These are phyloP conservation scores for Platanthera guangdongensis DNA, from an alignment of 106 monocot species.

Conservation along the genomic window DNA sequence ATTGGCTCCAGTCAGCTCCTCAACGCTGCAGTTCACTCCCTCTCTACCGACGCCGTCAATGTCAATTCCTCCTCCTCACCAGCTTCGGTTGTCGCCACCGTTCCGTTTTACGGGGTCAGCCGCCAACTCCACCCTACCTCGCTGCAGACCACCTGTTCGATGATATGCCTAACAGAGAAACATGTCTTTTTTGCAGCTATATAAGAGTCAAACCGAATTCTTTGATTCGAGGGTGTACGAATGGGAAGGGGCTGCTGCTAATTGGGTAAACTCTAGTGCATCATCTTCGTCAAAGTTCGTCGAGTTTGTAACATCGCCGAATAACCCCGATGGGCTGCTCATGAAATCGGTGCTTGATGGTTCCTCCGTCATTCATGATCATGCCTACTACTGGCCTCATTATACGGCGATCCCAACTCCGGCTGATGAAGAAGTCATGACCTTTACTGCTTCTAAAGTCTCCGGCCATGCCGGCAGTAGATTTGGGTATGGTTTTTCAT, in stretches of 20 bases:
- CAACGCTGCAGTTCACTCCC: slow-evolving; percentile 57
- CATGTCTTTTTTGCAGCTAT: slow-evolving; percentile 21
- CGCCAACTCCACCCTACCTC: background rate
- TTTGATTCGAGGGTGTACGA: slow-evolving; percentile 38
- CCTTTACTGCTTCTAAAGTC: slow-evolving; percentile 60
- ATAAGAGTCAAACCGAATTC: slow-evolving; percentile 36
- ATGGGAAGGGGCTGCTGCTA: slow-evolving; percentile 50
- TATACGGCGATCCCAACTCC: slow-evolving; percentile 49
- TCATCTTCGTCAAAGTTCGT: slow-evolving; percentile 22
- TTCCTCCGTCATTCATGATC: slow-evolving; percentile 50
- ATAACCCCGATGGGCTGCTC: slow-evolving; percentile 54
- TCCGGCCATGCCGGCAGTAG: slow-evolving; percentile 81
- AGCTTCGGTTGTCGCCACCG: slow-evolving; percentile 48
- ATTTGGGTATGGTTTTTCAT: slow-evolving; percentile 36
- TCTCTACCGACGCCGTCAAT: slow-evolving; percentile 27
- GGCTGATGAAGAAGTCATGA: slow-evolving; percentile 65
- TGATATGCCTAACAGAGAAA: background rate
- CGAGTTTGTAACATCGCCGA: slow-evolving; percentile 86
- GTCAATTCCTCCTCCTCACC: slow-evolving; percentile 11
- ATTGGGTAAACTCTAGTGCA: slow-evolving; percentile 22
- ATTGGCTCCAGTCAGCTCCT: slow-evolving; percentile 66
- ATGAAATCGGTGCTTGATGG: slow-evolving; percentile 32
- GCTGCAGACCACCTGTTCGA: background rate
- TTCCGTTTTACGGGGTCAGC: slow-evolving; percentile 51
- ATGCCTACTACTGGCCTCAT: slow-evolving; percentile 85